Conservation (phyloP, 1,284 basidiomycete genomes). For the Leccinum colubrinum region DNA sequence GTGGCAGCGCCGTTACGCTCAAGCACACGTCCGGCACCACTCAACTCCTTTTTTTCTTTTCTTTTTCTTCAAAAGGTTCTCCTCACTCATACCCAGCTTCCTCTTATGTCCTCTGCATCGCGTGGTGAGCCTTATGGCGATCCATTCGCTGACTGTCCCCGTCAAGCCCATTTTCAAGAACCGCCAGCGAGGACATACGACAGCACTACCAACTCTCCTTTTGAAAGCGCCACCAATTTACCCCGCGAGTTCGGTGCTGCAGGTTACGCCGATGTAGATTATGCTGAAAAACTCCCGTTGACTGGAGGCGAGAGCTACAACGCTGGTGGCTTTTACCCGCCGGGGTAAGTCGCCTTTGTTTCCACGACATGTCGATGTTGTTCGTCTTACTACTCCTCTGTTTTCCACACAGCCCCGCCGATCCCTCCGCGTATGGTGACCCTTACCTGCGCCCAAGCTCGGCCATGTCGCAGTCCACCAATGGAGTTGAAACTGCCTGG, state of each 20-base stretch:
- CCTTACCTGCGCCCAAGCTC: constrained; percentile 67
- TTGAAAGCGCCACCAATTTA: constrained; percentile 55
- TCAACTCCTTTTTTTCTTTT: constrained; percentile 10
- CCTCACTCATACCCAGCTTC: neutral
- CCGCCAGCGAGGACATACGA: constrained; percentile 40
- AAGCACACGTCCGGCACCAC: constrained; percentile 5
- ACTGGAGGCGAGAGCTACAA: constrained; percentile 52
- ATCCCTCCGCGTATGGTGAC: constrained; percentile 64
- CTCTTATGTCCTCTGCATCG: constrained; percentile 48
- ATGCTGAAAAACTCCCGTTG: constrained; percentile 70
- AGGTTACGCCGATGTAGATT: constrained; percentile 60
- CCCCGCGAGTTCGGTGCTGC: constrained; percentile 50
- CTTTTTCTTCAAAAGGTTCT: constrained; percentile 11
- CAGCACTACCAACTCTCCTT: constrained; percentile 43
- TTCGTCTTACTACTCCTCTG: neutral
- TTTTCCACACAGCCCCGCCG: constrained; percentile 39
- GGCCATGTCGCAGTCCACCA: constrained; percentile 59
- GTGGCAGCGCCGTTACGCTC: neutral
- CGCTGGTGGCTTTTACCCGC: constrained; percentile 66
- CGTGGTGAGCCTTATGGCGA: constrained; percentile 48
- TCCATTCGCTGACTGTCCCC: constrained; percentile 67
- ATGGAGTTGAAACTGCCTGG: constrained; percentile 72
- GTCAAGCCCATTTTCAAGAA: constrained; percentile 60
- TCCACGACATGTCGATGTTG: neutral
- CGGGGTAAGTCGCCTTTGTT: constrained; percentile 46